Evolutionary conservation across 2,329 filamentous ascomycete genomes (phyloP).

Genomic region (Dothistroma pini): DNA sequence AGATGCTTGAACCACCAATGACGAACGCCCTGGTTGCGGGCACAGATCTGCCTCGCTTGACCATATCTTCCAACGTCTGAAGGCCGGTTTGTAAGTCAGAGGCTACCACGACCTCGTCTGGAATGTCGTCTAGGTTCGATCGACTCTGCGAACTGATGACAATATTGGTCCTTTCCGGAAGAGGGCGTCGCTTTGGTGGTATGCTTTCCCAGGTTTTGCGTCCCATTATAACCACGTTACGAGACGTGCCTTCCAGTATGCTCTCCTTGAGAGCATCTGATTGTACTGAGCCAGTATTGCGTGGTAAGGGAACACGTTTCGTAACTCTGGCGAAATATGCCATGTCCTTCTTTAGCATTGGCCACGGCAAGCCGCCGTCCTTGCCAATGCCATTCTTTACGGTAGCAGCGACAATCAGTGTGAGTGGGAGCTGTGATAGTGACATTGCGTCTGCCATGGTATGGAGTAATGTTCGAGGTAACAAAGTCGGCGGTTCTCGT

Average conservation of each 20-base stretch:
- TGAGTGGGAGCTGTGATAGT: constrained; percentile 49
- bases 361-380: constrained; percentile 80
- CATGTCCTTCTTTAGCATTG: constrained; percentile 85
- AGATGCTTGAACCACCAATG: constrained; percentile 88
- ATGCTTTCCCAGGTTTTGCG: constrained; percentile 96
- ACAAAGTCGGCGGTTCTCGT: background rate
- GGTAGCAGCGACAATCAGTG: constrained; percentile 93
- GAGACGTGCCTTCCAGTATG: constrained; percentile 20
- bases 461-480: background rate
- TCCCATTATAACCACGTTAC: constrained; percentile 84
- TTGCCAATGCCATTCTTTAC: constrained; percentile 81
- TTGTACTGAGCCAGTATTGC: constrained; percentile 32
- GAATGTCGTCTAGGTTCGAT: constrained; percentile 21
- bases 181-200: constrained; percentile 70
- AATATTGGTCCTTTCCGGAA: constrained; percentile 76
- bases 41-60: constrained; percentile 21
- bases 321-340: constrained; percentile 91
- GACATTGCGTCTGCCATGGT: constrained; percentile 30
- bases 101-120: constrained; percentile 54
- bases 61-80: constrained; percentile 32
- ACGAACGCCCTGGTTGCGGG: constrained; percentile 66
- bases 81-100: constrained; percentile 30
- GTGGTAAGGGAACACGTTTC: constrained; percentile 60
- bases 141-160: constrained; percentile 60
- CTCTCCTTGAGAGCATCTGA: constrained; percentile 23